A percentile compares a stretch with the other conserved stretches of the same genome.
phyloP scores from a whole-genome alignment of 1,139 yeast genomes.

The Diutina pseudorugosa region DNA sequence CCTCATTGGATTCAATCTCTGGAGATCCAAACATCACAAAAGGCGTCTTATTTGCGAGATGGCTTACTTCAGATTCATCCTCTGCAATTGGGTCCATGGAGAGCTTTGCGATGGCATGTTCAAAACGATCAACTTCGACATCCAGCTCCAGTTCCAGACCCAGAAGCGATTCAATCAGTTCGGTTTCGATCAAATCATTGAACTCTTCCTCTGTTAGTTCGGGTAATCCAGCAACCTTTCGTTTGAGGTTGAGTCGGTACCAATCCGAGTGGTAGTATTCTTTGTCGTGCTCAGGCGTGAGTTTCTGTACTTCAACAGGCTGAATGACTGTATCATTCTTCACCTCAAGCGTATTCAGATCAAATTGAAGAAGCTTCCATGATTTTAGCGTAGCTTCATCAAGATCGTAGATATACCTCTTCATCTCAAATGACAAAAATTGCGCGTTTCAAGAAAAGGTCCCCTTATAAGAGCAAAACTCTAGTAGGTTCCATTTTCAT shows the following conservation, averaged over 20 bases:
- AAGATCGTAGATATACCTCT: neutral
- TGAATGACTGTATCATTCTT: neutral
- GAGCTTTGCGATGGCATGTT: slow-evolving; percentile 20
- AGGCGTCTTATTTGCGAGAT: slow-evolving; percentile 55
- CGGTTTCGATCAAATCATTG: slow-evolving; percentile 38
- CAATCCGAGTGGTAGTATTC: slow-evolving; percentile 51
- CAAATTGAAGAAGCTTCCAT: slow-evolving; percentile 18
- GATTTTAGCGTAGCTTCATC: neutral
- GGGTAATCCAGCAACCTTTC: slow-evolving; percentile 33
- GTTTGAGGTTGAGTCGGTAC: slow-evolving; percentile 48
- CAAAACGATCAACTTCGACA: slow-evolving; percentile 16
- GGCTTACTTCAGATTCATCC: slow-evolving; percentile 30
- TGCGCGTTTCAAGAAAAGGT: neutral
- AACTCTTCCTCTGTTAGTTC: slow-evolving; percentile 48
- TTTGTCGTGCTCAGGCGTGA: slow-evolving; percentile 11
- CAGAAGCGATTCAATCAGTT: slow-evolving; percentile 46
- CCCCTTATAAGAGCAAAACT: neutral
- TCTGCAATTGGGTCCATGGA: slow-evolving; percentile 10
- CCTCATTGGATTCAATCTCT: slow-evolving; percentile 29
- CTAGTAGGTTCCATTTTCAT: no score
- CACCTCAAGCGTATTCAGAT: neutral
- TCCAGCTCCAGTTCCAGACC: slow-evolving; percentile 23
- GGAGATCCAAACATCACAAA: slow-evolving; percentile 41
- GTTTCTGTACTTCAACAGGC: neutral
- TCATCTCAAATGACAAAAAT: neutral